Base-by-base conservation (phyloP, 495 filamentous ascomycete genomes). In the Clohesyomyces aquaticus region DNA sequence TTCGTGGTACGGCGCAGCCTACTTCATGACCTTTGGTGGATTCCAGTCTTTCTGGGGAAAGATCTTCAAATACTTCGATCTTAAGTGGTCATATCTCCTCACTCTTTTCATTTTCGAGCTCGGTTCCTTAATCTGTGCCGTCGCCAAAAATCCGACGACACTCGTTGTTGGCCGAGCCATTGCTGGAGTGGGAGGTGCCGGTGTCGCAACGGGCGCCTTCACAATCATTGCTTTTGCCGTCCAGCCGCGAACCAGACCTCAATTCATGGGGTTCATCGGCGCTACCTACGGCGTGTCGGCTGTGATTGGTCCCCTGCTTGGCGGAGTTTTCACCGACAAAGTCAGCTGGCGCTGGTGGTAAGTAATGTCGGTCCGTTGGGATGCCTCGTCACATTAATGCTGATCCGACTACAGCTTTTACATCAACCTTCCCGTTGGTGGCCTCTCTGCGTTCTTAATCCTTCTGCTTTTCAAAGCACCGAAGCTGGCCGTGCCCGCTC, bases 161-260 rank as follows among this genome's bases (percentile, higher is more conserved):
- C 78, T 97, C 28, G 95, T 96, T 64, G 74, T 93, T 60, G 92
- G 93, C 11, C 87, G 93, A 27, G 92, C 92, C 14, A 78, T 96
- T 48, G 90, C 91, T 26, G 92, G 92, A 23, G 63, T 96, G 18
- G 92, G 91, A 21, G 82, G 83, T 3, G 89, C 92, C 0, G 92
- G 90, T 43, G 83, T 96, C 54, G 93, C 93, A 72, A 87, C 88
- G 0, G 92, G 92, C 4, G 86, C 88, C 1, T 81, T 96, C 48
- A 83, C 92, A 63, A 95, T 96, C 71, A 80, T 96, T n/a, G 82
- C 85, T 28, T 83, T 90, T 68, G 85, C 85, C 26, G 86, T 93
- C 0, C 89, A 91, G 0, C 78, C 95, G 0, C 75, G 75, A 10
- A 82, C 85, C 53, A 81, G 92, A 1, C 91, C 92, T 0, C 75